Conservation (phyloP, 768 basidiomycete genomes). For the Tricholoma terreum region DNA sequence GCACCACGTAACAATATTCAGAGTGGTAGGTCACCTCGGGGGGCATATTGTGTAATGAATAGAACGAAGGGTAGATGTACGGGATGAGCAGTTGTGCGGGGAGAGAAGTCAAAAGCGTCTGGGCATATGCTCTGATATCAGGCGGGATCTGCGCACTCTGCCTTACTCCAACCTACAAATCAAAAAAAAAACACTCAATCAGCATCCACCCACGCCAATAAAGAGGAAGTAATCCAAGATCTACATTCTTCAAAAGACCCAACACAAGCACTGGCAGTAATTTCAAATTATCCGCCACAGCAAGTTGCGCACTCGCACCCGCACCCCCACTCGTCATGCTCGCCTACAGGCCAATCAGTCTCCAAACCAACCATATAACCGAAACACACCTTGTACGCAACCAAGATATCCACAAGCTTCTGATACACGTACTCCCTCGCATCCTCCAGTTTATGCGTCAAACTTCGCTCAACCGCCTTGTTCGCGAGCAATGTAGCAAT, state of each 20-base stretch:
- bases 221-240: slow-evolving; percentile 23
- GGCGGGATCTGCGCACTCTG: slow-evolving; percentile 97
- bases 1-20: slow-evolving; percentile 1
- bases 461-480: slow-evolving; percentile 88
- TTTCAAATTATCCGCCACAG: slow-evolving; percentile 91
- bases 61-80: slow-evolving; percentile 94
- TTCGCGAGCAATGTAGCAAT: slow-evolving; percentile 81
- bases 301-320: slow-evolving; percentile 91
- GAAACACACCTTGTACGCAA: slow-evolving; percentile 66
- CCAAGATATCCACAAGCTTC: slow-evolving; percentile 79
- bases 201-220: neutral
- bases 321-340: slow-evolving; percentile 94
- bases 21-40: slow-evolving; percentile 61
- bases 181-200: neutral
- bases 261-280: slow-evolving; percentile 89
- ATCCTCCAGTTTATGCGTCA: slow-evolving; percentile 86
- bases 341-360: slow-evolving; percentile 27
- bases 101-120: slow-evolving; percentile 84
- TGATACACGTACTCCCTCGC: slow-evolving; percentile 82
- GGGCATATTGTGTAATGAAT: slow-evolving; percentile 94
- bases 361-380: neutral
- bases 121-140: slow-evolving; percentile 93
- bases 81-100: slow-evolving; percentile 91
- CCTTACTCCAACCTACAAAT: slow-evolving; percentile 82
- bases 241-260: slow-evolving; percentile 90